A percentile compares a stretch with the other conserved stretches of the same genome.
These are phyloP conservation scores for Cutaneotrichosporon cavernicola DNA, from an alignment of 1,284 basidiomycete genomes.

Conservation along the genomic window DNA sequence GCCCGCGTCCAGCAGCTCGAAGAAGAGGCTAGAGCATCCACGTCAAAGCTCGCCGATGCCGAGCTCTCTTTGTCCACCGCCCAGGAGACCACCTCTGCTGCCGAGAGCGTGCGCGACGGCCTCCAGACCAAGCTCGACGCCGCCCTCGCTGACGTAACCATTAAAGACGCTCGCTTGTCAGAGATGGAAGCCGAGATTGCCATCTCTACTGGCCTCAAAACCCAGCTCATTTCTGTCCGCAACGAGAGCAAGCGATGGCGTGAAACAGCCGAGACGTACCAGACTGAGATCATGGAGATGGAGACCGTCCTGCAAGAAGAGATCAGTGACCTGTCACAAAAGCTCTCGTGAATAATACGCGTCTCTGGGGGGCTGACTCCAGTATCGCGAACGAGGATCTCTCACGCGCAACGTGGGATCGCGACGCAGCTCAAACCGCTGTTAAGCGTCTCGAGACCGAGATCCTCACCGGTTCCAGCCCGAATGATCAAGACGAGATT, in stretches of 20 bases:
- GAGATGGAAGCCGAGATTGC: background rate
- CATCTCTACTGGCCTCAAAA: background rate
- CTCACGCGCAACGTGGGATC: background rate
- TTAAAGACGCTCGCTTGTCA: background rate
- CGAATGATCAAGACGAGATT: background rate
- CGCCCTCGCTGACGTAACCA: background rate
- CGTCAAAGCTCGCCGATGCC: constrained; percentile 7
- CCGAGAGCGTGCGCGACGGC: background rate
- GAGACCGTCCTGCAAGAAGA: background rate
- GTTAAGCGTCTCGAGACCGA: background rate
- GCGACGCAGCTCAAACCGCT: background rate
- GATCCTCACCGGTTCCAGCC: background rate
- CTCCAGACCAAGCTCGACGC: constrained; percentile 1
- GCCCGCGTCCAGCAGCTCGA: constrained; percentile 6
- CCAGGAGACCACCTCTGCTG: background rate
- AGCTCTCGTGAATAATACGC: background rate
- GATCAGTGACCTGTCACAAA: background rate
- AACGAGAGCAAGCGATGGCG: constrained; percentile 4
- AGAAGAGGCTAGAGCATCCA: background rate
- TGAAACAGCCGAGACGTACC: constrained; percentile 1
- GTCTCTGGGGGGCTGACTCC: background rate
- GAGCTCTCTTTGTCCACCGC: constrained; percentile 1
- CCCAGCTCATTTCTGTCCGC: background rate
- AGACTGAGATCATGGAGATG: constrained; percentile 6
- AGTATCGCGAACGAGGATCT: constrained; percentile 1